Evolutionary conservation across 164 flowering plant species (phyloP), one percentile per base, ranked within the genome.

Genomic region (Piper betle): DNA sequence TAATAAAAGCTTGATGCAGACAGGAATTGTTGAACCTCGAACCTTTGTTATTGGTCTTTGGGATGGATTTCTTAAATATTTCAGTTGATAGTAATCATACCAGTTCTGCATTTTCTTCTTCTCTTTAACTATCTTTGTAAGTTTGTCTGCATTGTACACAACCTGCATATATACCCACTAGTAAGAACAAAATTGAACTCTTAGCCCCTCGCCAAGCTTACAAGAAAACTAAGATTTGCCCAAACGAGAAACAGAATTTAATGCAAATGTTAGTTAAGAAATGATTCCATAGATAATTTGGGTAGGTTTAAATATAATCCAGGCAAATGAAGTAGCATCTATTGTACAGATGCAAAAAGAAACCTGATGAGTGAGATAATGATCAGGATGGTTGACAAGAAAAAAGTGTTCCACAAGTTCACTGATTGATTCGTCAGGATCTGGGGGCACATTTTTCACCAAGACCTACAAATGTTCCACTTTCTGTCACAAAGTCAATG

Each of bases 321-420:
- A 25, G 33, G 33, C 33, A 37, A 17, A 58, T 18, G 17, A 5
- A 46, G 50, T 46, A 46, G 15, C 2, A 10, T 10, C 3, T 15
- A 5, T 46, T 12, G 15, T 2, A 46, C 1, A 46, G 50, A 10
- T 3, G 50, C 15, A 15, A 2, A 55, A 69, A 8, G 72, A 56
- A 62, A 87, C 97, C 97, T 88, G 97, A 73, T 81, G 79, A 16
- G 81, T 80, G 68, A 91, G 90, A 71, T 83, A 88, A 61, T 85
- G 75, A 64, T 85, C 83, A 20, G 91, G 87, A 81, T 91, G 97
- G 73, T 86, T 88, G 63, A 88, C 90, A 38, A 80, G 71, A 55
- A 91, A 91, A 75, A 91, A 91, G 61, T 86, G 96, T 69, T 91
- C 97, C 64, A 91, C 88, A 59, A 80, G 87, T 70, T 91, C 84